These are phyloP conservation scores for Daldinia caldariorum DNA, from an alignment of 495 filamentous ascomycete genomes.

Conservation along the genomic window DNA sequence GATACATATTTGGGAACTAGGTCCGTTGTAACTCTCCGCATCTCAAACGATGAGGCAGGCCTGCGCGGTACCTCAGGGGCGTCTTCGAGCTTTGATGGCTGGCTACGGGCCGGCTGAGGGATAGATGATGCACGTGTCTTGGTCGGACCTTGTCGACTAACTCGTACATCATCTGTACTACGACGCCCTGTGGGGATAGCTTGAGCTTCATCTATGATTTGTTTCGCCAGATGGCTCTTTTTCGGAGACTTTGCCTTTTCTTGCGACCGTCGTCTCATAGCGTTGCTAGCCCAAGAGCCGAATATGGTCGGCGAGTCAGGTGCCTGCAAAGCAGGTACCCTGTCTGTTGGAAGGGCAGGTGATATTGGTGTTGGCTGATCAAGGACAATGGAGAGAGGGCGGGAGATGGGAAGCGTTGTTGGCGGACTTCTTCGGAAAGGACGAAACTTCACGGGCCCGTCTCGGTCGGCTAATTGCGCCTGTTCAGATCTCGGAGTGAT, in stretches of 20 bases:
- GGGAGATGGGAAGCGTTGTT: constrained; percentile 52
- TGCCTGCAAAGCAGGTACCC: constrained; percentile 24
- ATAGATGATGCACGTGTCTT: constrained; percentile 17
- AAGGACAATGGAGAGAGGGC: constrained; percentile 60
- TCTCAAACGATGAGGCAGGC: constrained; percentile 44
- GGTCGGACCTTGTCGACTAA: constrained; percentile 9
- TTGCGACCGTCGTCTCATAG: constrained; percentile 20
- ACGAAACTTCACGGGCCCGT: constrained; percentile 30
- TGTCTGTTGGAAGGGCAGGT: constrained; percentile 11
- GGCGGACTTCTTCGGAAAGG: constrained; percentile 53
- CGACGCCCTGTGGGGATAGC: not conserved
- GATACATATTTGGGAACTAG: constrained; percentile 17
- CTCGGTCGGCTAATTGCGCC: constrained; percentile 27
- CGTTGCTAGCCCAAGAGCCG: constrained; percentile 28
- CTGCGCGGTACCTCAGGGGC: constrained; percentile 32
- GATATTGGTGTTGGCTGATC: constrained; percentile 59
- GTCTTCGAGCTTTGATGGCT: not conserved
- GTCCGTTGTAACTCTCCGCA: constrained; percentile 31
- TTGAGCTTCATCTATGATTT: constrained; percentile 9
- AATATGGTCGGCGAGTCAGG: constrained; percentile 47
- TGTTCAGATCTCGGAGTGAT: constrained; percentile 11
- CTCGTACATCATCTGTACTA: not conserved
- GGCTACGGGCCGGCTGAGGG: constrained; percentile 1
- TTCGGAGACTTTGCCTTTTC: constrained; percentile 21
- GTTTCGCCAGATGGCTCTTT: constrained; percentile 11